These are phyloP conservation scores for Pseudogymnoascus sp. DNA, from an alignment of 2,329 filamentous ascomycete genomes.

Conservation along the genomic window DNA sequence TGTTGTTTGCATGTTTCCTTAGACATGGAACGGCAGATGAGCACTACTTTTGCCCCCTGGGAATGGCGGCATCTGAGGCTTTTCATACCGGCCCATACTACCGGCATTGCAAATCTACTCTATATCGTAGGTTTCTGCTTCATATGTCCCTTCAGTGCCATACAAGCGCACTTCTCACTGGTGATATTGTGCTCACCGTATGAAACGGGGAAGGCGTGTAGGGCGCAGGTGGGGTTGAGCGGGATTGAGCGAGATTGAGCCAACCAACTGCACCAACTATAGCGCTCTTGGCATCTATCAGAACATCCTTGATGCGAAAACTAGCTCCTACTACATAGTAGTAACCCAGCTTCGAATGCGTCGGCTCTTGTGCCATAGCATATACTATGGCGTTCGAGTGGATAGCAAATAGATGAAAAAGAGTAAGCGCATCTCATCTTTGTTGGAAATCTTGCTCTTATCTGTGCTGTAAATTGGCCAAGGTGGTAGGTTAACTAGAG, in stretches of 20 bases:
- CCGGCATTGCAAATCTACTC: not conserved
- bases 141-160: not conserved
- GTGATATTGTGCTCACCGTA: not conserved
- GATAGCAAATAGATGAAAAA: slow-evolving; percentile 9
- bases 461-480: not conserved
- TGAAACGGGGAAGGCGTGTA: not conserved
- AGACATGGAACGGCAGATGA: not conserved
- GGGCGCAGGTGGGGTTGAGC: not conserved
- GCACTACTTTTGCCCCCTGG: not conserved
- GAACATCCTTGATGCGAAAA: slow-evolving; percentile 13
- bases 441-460: slow-evolving; percentile 15
- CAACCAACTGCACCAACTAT: slow-evolving; percentile 10
- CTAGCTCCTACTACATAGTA: slow-evolving; percentile 14
- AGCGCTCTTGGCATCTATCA: slow-evolving; percentile 11
- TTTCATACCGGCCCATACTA: not conserved
- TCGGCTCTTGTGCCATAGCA: slow-evolving; percentile 12
- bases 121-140: not conserved
- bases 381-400: slow-evolving; percentile 13
- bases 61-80: not conserved
- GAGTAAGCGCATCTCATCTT: slow-evolving; percentile 3
- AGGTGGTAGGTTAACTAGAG: not conserved
- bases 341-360: slow-evolving; percentile 9
- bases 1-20: not conserved
- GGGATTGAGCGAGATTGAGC: slow-evolving; percentile 7
- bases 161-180: not conserved